Base-by-base conservation (phyloP, 176 grass and related monocot genomes). In the Secale cereale region DNA sequence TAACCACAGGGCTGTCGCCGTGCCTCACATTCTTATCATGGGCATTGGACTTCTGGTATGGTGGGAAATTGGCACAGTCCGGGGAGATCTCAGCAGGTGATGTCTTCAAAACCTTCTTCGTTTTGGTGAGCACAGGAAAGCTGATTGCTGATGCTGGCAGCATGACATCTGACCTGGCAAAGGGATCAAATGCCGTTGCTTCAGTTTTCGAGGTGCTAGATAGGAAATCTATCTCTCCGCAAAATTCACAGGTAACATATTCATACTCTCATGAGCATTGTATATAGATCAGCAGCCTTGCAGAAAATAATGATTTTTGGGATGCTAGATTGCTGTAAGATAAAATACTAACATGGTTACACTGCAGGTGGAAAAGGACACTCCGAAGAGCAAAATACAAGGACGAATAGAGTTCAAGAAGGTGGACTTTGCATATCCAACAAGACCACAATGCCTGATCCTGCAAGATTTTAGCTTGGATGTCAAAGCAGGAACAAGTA, bases 1-100 rank as follows among this genome's bases (percentile, higher is more conserved):
- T 99, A 33, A 91, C 97, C 20, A 99, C 91, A 30, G 97, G 97
- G 36, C 87, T 91, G 74, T 94, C 97, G 62, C 97, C 97, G 10
- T 99, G 97, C 78, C 90, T 98, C 37, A 92, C 91, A 10, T 98
- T 98, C 81, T 81, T 98, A 73, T 87, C 94, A 62, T 98, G 97
- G 97, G 97, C 97, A 78, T 77, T 99, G 40, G 97, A 99, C 87
- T 99, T 99, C 88, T 99, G 97, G 97, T 99, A 99, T 27, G 97
- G 97, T 20, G 93, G 97, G 78, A 99, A 82, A 39, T 87, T 98
- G 84, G 89, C 89, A 81, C 86, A 94, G 19, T 86, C 97, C 2
- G 93, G 97, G 29, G 86, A 98, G 87, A 98, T 99, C 54, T 92
- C 91, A 4, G 86, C 97, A 1, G 79, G 97, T 77, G 97, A 95